These are phyloP conservation scores for Sugiyamaella japonica DNA, from an alignment of 1,139 yeast species.

Conservation along the genomic window DNA sequence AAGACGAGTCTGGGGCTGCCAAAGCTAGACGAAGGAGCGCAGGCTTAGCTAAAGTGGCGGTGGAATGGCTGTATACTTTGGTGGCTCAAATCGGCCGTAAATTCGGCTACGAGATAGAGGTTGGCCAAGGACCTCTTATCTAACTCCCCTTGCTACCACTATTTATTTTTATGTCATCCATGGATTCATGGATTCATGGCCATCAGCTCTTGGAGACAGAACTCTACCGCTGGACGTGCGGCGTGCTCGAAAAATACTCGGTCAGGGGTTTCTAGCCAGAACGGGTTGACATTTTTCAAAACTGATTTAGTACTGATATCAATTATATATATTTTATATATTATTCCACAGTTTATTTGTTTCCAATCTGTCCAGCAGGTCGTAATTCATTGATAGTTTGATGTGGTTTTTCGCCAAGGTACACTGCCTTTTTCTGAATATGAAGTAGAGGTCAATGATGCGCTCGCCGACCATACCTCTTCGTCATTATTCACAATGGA, in stretches of 20 bases:
- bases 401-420: not conserved
- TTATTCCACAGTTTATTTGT: not conserved
- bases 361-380: not conserved
- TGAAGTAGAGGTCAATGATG: conserved; percentile 9
- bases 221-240: not conserved
- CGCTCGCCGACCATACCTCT: conserved; percentile 9
- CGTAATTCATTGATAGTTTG: not conserved
- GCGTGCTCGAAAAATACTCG: not conserved
- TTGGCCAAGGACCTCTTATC: conserved; percentile 20
- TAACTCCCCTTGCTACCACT: not conserved
- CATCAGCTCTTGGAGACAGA: too few species aligned
- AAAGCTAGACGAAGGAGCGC: conserved; percentile 44
- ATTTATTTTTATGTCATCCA: conserved; percentile 1
- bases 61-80: conserved; percentile 53
- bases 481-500: conserved; percentile 15
- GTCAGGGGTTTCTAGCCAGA: conserved; percentile 1
- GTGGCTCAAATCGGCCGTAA: conserved; percentile 51
- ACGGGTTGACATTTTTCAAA: conserved; percentile 1
- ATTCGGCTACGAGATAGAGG: conserved; percentile 56
- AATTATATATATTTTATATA: not conserved
- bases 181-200: too few species aligned
- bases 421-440: not conserved
- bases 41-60: conserved; percentile 65
- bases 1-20: conserved; percentile 37
- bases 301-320: not conserved